phyloP scores from a whole-genome alignment of 2,329 filamentous ascomycete species.

The Oidium heveae region DNA sequence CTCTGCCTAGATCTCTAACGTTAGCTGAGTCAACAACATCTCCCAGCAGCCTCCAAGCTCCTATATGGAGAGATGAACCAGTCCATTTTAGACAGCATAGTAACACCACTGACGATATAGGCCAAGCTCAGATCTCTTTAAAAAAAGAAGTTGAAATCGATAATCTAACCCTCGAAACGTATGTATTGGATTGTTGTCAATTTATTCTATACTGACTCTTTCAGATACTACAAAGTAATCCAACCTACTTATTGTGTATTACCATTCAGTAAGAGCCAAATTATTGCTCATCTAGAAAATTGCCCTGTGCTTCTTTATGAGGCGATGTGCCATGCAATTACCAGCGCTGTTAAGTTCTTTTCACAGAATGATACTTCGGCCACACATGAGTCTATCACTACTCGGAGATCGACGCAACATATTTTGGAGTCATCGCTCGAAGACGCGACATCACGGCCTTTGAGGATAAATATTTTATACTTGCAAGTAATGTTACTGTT shows the following conservation, averaged over 20 bases:
- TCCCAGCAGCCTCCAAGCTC: slow-evolving; percentile 10
- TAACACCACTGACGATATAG: slow-evolving; percentile 10
- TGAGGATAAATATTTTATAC: slow-evolving; percentile 25
- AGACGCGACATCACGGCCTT: slow-evolving; percentile 16
- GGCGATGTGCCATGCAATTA: slow-evolving; percentile 28
- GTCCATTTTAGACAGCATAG: slow-evolving; percentile 7
- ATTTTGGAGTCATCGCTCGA: slow-evolving; percentile 20
- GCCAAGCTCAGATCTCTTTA: slow-evolving; percentile 6
- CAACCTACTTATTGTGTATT: slow-evolving; percentile 44
- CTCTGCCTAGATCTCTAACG: slow-evolving; percentile 3
- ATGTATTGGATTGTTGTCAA: slow-evolving; percentile 4
- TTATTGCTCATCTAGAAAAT: slow-evolving; percentile 28
- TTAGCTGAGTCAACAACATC: slow-evolving; percentile 12
- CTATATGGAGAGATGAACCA: slow-evolving; percentile 13
- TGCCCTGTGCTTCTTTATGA: slow-evolving; percentile 31
- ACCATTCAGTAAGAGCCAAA: slow-evolving; percentile 26
- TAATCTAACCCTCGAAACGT: slow-evolving; percentile 19
- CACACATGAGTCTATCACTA: slow-evolving; percentile 13
- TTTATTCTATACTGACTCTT: slow-evolving; percentile 5
- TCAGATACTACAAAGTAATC: slow-evolving; percentile 35
- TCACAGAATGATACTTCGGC: slow-evolving; percentile 3
- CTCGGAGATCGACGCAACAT: slow-evolving; percentile 19
- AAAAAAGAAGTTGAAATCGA: slow-evolving; percentile 19
- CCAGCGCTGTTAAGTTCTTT: neutral
- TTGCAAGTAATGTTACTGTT: slow-evolving; percentile 42